Evolutionary conservation across 768 basidiomycete genomes (phyloP), one percentile per base, ranked within the genome.

Genomic region (Russula emetica): DNA sequence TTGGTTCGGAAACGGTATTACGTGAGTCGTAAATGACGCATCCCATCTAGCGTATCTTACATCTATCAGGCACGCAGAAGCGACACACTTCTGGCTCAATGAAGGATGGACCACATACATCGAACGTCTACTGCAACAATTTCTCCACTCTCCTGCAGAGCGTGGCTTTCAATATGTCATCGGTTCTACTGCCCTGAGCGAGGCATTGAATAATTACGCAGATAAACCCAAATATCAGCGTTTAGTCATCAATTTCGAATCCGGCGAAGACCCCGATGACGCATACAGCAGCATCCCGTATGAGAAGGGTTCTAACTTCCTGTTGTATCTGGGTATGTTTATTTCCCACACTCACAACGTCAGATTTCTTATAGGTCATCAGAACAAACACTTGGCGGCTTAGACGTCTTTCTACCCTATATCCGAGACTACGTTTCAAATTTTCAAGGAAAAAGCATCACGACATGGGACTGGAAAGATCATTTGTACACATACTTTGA

Each of bases 61-160:
- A 50, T 42, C 30, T 14, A 40, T 40, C 63, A 83, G 86, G 0
- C 86, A 89, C 60, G 86, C 87, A 0, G 75, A 91, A 66, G 84
- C 89, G 0, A 82, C 84, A 0, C 88, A 91, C 74, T 92, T 92
- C 76, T 92, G 90, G 90, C 83, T 94, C 44, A 94, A 93, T 72
- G 90, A 94, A 77, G 89, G 93, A 30, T 95, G 91, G 88, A 97
- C 95, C 36, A 94, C 91, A 0, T 98, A 94, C 71, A 86, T 91
- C 34, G 95, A 98, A 72, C 85, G 94, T 18, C 75, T 96, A 9
- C 77, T 96, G 51, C 84, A 84, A 54, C 80, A 86, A 66, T 76
- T 79, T 51, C 77, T 94, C 3, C 84, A 92, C 71, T 83, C 88
- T 0, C 84, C 89, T 20, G 85, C 85, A 2, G 84, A 87, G 55